Evolutionary conservation across 2,329 filamentous ascomycete genomes (phyloP), one percentile per base, ranked within the genome.

Genomic region (Colletotrichum sp.): DNA sequence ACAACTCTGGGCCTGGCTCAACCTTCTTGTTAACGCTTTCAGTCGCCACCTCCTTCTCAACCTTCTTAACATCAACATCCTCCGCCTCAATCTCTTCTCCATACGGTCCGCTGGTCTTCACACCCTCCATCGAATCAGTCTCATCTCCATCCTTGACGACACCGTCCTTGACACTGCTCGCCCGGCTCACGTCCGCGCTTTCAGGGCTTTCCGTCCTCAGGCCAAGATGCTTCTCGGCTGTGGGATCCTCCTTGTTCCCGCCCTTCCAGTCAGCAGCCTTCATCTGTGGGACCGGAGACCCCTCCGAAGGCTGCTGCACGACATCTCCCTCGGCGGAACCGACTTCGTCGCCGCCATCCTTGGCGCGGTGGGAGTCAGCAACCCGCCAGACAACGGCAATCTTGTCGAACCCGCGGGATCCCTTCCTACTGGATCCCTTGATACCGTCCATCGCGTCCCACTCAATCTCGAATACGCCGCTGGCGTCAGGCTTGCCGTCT

Each of bases 391-490:
- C 93, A 0, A 99, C 94, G 13, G 95, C 93, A 28, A 99, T 87
- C 55, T 91, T 91, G 82, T 99, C 96, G 10, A 98, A 92, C 0
- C 95, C 95, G 59, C 93, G 90, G 1, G 94, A 94, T 0, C 97
- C 97, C 83, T 98, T 98, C 36, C 93, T 90, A 26, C 90, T 92
- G 6, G 94, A 96, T 1, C 97, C 97, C 83, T 98, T 98, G 84
- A 99, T 96, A 5, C 97, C 97, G 80, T 99, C 97, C 92, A 99
- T 95, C 70, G 88, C 88, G 52, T 92, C 90, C 91, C 91, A 92
- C 1, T 89, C 88, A 32, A 92, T 89, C 74, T 87, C 85, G 66
- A 92, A 92, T 5, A 92, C 87, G 13, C 91, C 96, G 12, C 90
- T 94, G 59, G 93, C 90, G 65, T 94, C 90, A 0, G 95, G 89